These are phyloP conservation scores for Athelia sp. DNA, from an alignment of 1,284 basidiomycete species.

Conservation along the genomic window DNA sequence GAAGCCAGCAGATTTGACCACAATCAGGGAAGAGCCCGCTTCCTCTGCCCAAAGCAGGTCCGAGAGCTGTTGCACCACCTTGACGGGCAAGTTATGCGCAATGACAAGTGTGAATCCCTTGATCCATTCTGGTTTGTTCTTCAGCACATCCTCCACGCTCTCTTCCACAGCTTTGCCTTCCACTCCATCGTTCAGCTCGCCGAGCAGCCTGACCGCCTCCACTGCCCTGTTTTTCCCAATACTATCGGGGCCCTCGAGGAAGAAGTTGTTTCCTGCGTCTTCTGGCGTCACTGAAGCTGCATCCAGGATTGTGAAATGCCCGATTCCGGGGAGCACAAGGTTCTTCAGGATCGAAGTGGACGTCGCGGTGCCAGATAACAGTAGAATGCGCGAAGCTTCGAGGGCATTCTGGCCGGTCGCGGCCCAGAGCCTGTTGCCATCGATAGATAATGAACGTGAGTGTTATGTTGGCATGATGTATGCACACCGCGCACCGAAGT, in stretches of 20 bases:
- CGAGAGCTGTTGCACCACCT: slow-evolving; percentile 55
- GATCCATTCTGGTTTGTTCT: slow-evolving; percentile 45
- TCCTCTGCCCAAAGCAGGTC: slow-evolving; percentile 63
- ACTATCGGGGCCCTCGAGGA: slow-evolving; percentile 73
- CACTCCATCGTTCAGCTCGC: slow-evolving; percentile 88
- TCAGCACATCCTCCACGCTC: slow-evolving; percentile 53
- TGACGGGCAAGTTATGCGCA: slow-evolving; percentile 69
- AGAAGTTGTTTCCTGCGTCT: slow-evolving; percentile 96
- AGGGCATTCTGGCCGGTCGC: slow-evolving; percentile 90
- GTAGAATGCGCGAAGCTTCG: slow-evolving; percentile 79
- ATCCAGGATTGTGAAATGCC: slow-evolving; percentile 88
- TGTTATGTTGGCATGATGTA: background rate
- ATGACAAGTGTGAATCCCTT: slow-evolving; percentile 76
- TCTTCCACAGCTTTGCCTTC: slow-evolving; percentile 64
- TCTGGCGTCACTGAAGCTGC: slow-evolving; percentile 52
- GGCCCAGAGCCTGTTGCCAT: slow-evolving; percentile 78
- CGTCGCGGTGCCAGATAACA: slow-evolving; percentile 77
- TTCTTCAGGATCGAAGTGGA: slow-evolving; percentile 90
- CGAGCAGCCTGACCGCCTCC: slow-evolving; percentile 75
- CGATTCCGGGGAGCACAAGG: slow-evolving; percentile 91
- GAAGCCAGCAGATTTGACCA: slow-evolving; percentile 82
- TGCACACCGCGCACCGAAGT: slow-evolving; percentile 55
- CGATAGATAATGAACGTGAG: background rate
- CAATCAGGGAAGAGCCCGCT: slow-evolving; percentile 61
- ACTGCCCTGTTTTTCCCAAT: slow-evolving; percentile 78